Percentiles rank a stretch among this genome's conserved stretches.
Conservation (phyloP, 352 stramenopile genomes). For the Phytophthora aleatoria region DNA sequence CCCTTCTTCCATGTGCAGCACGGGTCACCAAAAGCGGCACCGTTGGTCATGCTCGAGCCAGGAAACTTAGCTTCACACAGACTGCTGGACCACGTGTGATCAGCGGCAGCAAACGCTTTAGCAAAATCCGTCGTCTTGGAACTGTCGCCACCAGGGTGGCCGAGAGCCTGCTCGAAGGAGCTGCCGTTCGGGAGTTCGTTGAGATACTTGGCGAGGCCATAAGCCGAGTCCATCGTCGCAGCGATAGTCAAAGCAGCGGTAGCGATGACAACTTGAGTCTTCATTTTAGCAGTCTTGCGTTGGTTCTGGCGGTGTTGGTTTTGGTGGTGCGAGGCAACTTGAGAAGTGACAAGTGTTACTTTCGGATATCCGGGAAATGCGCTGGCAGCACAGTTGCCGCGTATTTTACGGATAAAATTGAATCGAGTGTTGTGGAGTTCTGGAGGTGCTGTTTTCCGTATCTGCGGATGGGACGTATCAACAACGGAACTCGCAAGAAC, state of each 20-base stretch:
- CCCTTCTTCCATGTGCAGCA: slow-evolving; percentile 45
- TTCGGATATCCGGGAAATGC: slow-evolving; percentile 1
- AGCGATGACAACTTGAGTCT: slow-evolving; percentile 19
- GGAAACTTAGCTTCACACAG: slow-evolving; percentile 47
- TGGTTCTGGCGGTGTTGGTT: slow-evolving; percentile 6
- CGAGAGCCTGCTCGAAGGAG: slow-evolving; percentile 38
- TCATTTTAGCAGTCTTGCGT: slow-evolving; percentile 22
- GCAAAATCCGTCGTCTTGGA: slow-evolving; percentile 43
- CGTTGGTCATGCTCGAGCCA: slow-evolving; percentile 40
- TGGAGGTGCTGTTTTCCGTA: slow-evolving; percentile 5
- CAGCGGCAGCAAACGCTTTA: slow-evolving; percentile 34
- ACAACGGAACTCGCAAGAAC: neutral
- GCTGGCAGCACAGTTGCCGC: neutral
- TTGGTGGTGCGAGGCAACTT: slow-evolving; percentile 23
- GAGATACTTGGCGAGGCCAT: slow-evolving; percentile 36
- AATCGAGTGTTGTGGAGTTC: slow-evolving; percentile 6
- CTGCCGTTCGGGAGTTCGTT: slow-evolving; percentile 48
- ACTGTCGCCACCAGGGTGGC: slow-evolving; percentile 36
- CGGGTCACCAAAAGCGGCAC: slow-evolving; percentile 35
- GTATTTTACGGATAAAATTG: slow-evolving; percentile 24
- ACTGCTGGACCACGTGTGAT: slow-evolving; percentile 32
- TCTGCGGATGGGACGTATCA: slow-evolving; percentile 13
- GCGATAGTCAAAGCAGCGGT: slow-evolving; percentile 15
- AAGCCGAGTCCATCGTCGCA: slow-evolving; percentile 14
- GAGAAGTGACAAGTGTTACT: slow-evolving; percentile 14